Evolutionary conservation across 2,329 filamentous ascomycete genomes (phyloP).

Genomic region (Epichloe gansuensis): DNA sequence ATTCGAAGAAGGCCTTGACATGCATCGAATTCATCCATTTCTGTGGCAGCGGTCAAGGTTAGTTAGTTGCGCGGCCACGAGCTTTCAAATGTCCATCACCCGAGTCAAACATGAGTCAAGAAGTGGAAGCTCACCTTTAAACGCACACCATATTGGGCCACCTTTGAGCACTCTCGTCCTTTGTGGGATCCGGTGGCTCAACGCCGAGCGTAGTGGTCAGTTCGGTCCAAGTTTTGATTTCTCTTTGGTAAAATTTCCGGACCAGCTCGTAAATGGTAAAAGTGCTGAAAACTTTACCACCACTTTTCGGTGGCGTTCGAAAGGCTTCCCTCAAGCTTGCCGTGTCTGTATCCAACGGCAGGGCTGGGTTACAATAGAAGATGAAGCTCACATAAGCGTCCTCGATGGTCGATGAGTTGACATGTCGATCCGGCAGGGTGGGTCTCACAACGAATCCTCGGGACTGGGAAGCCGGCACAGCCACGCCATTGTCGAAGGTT

Average conservation of each 20-base stretch:
- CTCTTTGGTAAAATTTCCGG: slow-evolving; percentile 62
- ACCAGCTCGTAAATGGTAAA: slow-evolving; percentile 70
- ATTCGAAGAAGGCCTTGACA: slow-evolving; percentile 89
- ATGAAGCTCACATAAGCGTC: slow-evolving; percentile 78
- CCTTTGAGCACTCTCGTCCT: slow-evolving; percentile 81
- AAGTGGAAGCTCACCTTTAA: slow-evolving; percentile 53
- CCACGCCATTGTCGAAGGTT: neutral
- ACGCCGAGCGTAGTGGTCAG: slow-evolving; percentile 79
- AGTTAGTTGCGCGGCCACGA: neutral
- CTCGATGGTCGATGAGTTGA: slow-evolving; percentile 61
- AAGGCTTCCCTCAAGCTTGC: slow-evolving; percentile 63
- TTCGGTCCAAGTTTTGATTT: slow-evolving; percentile 89
- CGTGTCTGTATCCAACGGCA: slow-evolving; percentile 55
- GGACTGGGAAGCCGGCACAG: neutral
- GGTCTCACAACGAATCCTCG: slow-evolving; percentile 10
- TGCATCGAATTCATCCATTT: slow-evolving; percentile 98
- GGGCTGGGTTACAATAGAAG: slow-evolving; percentile 78
- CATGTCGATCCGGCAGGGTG: slow-evolving; percentile 51
- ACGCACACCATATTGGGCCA: slow-evolving; percentile 87
- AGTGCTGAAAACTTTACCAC: slow-evolving; percentile 74
- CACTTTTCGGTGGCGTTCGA: slow-evolving; percentile 69
- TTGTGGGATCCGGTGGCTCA: slow-evolving; percentile 67
- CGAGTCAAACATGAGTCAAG: too few relatives aligned
- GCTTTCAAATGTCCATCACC: too few relatives aligned
- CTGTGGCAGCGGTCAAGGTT: slow-evolving; percentile 25